Conservation (phyloP, 257 asterid species). For the Ajuga chamaepitys region DNA sequence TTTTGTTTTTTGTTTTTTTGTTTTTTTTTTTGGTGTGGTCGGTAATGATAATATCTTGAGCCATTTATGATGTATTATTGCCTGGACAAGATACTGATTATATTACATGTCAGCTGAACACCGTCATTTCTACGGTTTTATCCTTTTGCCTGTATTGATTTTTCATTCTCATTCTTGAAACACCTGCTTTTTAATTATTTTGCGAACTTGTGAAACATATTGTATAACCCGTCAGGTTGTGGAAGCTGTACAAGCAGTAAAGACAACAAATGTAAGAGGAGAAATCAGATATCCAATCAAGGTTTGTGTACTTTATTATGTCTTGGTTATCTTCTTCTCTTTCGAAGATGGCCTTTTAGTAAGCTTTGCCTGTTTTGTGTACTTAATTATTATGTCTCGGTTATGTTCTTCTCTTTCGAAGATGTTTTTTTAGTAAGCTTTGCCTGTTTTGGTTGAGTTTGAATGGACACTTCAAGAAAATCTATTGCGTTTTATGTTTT, state of each 20-base stretch:
- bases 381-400: not conserved
- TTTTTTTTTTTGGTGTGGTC: too few species aligned
- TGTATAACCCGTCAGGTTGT: conserved; percentile 43
- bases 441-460: not conserved
- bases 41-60: not conserved
- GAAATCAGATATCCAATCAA: conserved; percentile 83
- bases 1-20: too few species aligned
- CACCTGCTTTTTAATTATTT: not conserved
- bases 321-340: conserved; percentile 3
- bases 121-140: not conserved
- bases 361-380: not conserved
- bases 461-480: not conserved
- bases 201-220: not conserved
- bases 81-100: not conserved
- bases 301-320: conserved; percentile 36
- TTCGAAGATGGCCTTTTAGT: not conserved
- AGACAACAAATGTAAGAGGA: conserved; percentile 84
- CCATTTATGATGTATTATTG: not conserved
- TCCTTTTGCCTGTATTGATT: not conserved
- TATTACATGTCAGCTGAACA: not conserved
- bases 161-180: not conserved
- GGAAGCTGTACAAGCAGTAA: conserved; percentile 81
- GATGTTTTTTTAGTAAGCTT: not conserved
- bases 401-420: not conserved
- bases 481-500: not conserved